Evolutionary conservation across 106 monocot species (phyloP), one percentile per base, ranked within the genome.

Genomic region (Narthecium ossifragum): DNA sequence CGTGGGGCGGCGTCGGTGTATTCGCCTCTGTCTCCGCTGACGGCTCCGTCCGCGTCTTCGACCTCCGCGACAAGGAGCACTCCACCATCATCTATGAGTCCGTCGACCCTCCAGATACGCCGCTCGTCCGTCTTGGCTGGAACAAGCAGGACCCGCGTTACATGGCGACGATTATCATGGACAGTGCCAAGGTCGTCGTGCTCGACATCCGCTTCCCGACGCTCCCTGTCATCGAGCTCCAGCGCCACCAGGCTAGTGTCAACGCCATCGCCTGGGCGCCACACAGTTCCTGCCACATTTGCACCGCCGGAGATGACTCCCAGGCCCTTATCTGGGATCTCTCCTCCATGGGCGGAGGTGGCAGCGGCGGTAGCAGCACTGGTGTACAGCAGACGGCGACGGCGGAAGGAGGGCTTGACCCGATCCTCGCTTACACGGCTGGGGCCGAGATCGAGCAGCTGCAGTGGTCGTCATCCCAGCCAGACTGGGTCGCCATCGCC

Each of bases 151-250:
- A 98, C 56, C 96, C 96, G 2, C 58, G 90, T 39, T 91, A 81
- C 74, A 98, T 98, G 96, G 96, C 96, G 33, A 98, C 96, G 55
- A 81, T 91, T 34, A 98, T 98, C 68, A 98, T 98, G 96, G 90
- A 98, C 62, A 81, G 76, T 43, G 65, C 96, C 46, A 98, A 98
- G 90, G 96, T 98, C 21, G 96, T 98, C 5, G 96, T 98, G 15
- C 78, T 98, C 9, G 96, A 98, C 57, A 98, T 98, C 34, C 86
- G 90, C 63, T 98, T 78, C 60, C 96, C 96, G 0, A 98, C 96
- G 0, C 68, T 87, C 6, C 96, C 96, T 5, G 96, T 98, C 7
- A 90, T 98, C 26, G 96, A 98, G 81, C 83, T 98, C 10, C 96
- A 98, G 60, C 58, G 96, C 22, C 96, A 98, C 71, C 90, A 91